Evolutionary conservation across 2,329 filamentous ascomycete species (phyloP).

Genomic region (Cadophora sp.): DNA sequence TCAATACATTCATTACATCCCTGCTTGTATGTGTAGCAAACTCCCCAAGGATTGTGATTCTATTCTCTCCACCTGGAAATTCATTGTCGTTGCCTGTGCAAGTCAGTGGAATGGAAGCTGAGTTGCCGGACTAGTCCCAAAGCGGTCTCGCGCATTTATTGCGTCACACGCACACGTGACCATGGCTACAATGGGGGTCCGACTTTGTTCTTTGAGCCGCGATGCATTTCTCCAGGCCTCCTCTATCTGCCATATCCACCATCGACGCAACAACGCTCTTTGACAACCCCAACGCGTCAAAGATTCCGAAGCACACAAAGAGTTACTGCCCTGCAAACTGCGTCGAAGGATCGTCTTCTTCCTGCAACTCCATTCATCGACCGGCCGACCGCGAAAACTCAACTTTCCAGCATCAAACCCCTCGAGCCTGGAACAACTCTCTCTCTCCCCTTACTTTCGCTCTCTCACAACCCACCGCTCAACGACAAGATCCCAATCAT

Average conservation of each 20-base stretch:
- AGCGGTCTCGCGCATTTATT: not conserved
- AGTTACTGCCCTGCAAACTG: not conserved
- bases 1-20: no score
- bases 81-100: no score
- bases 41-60: no score
- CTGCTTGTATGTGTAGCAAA: no score
- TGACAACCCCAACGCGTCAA: slow-evolving; percentile 18
- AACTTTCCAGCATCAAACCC: not conserved
- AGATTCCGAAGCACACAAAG: slow-evolving; percentile 21
- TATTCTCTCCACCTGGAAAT: no score
- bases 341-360: not conserved
- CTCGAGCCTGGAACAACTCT: not conserved
- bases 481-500: not conserved
- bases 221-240: not conserved
- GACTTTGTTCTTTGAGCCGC: not conserved
- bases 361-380: not conserved
- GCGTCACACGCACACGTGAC: not conserved
- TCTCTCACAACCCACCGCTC: not conserved
- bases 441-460: no score
- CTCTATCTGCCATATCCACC: not conserved
- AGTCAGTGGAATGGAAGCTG: not conserved
- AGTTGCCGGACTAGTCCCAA: not conserved
- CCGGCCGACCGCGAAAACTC: not conserved
- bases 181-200: not conserved
- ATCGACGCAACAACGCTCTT: slow-evolving; percentile 8